Conservation (phyloP, 1,284 basidiomycete species). For the Ceratorhiza oryzae-sativae region DNA sequence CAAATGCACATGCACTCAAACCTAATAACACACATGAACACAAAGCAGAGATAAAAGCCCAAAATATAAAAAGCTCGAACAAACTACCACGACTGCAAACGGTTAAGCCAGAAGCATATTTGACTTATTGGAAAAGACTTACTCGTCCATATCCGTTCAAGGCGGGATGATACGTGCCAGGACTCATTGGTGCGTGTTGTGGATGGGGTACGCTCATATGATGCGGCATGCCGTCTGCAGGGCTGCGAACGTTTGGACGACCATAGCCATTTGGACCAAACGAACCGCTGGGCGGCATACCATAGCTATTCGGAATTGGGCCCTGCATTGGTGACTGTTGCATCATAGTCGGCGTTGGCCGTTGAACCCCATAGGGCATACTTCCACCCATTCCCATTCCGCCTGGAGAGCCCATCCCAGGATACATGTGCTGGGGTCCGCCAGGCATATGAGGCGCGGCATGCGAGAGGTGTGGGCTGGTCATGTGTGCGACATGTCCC, state of each 20-base stretch:
- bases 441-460: constrained; percentile 28
- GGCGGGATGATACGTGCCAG: constrained; percentile 20
- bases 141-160: constrained; percentile 20
- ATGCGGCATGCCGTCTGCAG: constrained; percentile 26
- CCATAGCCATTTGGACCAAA: constrained; percentile 8
- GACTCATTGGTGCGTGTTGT: constrained; percentile 30
- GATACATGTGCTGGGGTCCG: constrained; percentile 22
- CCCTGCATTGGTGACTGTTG: constrained; percentile 30
- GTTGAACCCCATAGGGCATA: constrained; percentile 20
- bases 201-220: constrained; percentile 32
- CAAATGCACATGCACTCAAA: constrained; percentile 21
- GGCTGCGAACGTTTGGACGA: constrained; percentile 16
- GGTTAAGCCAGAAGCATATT: not conserved
- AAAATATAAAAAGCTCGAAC: constrained; percentile 22
- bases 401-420: constrained; percentile 27
- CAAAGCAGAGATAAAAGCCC: constrained; percentile 11
- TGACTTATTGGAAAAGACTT: not conserved
- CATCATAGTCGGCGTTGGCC: constrained; percentile 27
- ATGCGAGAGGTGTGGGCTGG: constrained; percentile 21
- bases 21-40: constrained; percentile 34
- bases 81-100: constrained; percentile 21
- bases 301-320: constrained; percentile 27
- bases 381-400: constrained; percentile 27
- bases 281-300: constrained; percentile 3
- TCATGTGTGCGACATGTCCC: constrained; percentile 29